These are phyloP conservation scores for Saccharomycopsis hybrid DNA, from an alignment of 1,139 yeast genomes.

Conservation along the genomic window DNA sequence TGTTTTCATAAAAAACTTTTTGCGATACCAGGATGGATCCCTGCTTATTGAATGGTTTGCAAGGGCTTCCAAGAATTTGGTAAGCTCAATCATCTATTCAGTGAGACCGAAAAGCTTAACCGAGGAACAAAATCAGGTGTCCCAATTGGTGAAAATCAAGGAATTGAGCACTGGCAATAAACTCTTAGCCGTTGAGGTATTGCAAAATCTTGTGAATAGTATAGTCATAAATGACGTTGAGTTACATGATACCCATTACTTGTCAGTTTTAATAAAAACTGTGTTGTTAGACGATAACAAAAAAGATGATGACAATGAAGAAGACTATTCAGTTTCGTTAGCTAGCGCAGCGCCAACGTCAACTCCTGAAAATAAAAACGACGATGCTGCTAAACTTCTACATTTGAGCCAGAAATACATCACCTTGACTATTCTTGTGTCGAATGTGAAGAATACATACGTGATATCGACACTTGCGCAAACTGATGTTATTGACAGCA, in stretches of 20 bases:
- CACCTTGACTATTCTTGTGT: constrained; percentile 12
- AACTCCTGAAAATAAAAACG: background rate
- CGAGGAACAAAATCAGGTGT: background rate
- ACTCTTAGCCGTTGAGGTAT: constrained; percentile 2
- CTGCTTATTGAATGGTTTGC: constrained; percentile 9
- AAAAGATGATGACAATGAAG: background rate
- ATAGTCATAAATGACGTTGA: background rate
- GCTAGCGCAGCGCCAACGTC: background rate
- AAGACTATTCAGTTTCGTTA: background rate
- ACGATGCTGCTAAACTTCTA: background rate
- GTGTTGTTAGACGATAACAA: background rate
- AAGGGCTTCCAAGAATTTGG: background rate
- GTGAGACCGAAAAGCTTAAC: background rate
- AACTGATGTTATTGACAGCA: background rate
- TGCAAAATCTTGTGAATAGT: constrained; percentile 9
- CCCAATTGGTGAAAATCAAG: constrained; percentile 7
- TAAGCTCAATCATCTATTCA: constrained; percentile 2
- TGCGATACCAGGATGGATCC: background rate
- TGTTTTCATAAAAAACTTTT: constrained; percentile 13
- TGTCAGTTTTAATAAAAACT: background rate
- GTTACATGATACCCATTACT: background rate
- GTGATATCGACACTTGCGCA: background rate
- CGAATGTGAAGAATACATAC: background rate
- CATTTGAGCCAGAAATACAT: constrained; percentile 13
- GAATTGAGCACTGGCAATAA: constrained; percentile 9